A percentile compares a stretch with the other conserved stretches of the same genome.
Evolutionary conservation across 306 rosid genomes (phyloP).

Genomic region (Quillaja saponaria): DNA sequence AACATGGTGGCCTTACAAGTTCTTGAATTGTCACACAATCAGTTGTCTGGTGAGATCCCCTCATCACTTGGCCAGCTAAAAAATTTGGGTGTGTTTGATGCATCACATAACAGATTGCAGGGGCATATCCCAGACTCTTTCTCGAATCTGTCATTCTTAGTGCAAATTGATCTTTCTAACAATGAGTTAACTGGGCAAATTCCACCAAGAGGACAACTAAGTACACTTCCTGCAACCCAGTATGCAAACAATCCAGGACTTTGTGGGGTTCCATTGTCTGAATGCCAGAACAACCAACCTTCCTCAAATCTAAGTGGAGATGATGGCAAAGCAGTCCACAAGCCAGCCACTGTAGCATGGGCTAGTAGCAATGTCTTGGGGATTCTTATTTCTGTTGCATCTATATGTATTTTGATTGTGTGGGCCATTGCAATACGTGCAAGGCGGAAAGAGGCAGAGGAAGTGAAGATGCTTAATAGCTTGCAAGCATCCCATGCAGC

Average conservation of each 20-base stretch:
- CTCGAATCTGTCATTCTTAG: constrained; percentile 86
- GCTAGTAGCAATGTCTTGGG: constrained; percentile 86
- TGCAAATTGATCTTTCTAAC: constrained; percentile 85
- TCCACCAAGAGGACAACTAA: constrained; percentile 86
- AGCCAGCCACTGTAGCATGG: constrained; percentile 60
- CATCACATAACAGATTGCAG: constrained; percentile 84
- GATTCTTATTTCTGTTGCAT: constrained; percentile 77
- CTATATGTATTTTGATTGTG: constrained; percentile 72
- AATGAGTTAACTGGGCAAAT: constrained; percentile 89
- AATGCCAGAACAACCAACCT: constrained; percentile 57
- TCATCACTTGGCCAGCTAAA: constrained; percentile 76
- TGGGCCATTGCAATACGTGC: constrained; percentile 92
- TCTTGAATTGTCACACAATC: constrained; percentile 87
- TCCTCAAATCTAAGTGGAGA: constrained; percentile 40
- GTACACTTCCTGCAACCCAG: constrained; percentile 88
- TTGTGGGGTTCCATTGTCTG: constrained; percentile 89
- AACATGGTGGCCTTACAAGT: constrained; percentile 95
- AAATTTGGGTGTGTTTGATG: constrained; percentile 88
- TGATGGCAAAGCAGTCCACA: constrained; percentile 43
- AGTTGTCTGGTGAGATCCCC: constrained; percentile 92
- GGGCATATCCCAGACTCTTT: constrained; percentile 94
- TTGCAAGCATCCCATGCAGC: constrained; percentile 91
- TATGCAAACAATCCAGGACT: constrained; percentile 93
- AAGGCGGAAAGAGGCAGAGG: constrained; percentile 79
- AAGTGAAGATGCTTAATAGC: constrained; percentile 86